Evolutionary conservation across 345 rosid genomes (phyloP), one percentile per base, ranked within the genome.

Genomic region (Ceriops zippeliana): DNA sequence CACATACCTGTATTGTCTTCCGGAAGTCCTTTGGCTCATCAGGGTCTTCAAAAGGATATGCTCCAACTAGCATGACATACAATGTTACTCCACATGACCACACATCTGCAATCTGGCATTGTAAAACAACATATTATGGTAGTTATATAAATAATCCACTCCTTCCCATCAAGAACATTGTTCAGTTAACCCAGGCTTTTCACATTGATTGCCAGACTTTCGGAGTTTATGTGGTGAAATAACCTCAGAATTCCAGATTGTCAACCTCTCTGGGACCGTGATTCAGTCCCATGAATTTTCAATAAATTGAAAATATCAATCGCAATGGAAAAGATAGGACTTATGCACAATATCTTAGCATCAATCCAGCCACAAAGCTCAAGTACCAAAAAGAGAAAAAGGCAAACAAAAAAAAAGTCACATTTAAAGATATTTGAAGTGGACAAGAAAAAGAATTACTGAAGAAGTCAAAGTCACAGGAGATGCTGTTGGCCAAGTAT

Each of bases 41-140:
- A 58, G 80, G 80, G 53, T 77, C 80, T 70, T 77, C 80, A 52
- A 77, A 72, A 42, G 80, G 80, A 58, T 77, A 77, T 28, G 66
- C 73, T 58, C 80, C 80, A 30, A 77, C 73, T 38, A 77, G 67
- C 70, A 77, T 72, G 52, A 72, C 76, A 26, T 68, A 72, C 52
- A 77, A 68, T 64, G 80, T 77, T 59, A 77, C 80, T 35, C 73
- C 80, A 57, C 80, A 77, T 1, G 80, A 76, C 80, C 80, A 76
- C 52, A 76, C 80, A 72, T 76, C 80, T 58, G 80, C 80, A 76
- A 72, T 57, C 76, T 76, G 68, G 62, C 7, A 69, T 60, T 11
- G 28, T 34, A 62, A 53, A 16, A 30, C 30, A 20, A 13, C 5
- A 66, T 52, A 70, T 54, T 34, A 35, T 7, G 8, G 19, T 13